Evolutionary conservation across 1,284 basidiomycete species (phyloP).

Genomic region (Lignosus rhinocerotis): DNA sequence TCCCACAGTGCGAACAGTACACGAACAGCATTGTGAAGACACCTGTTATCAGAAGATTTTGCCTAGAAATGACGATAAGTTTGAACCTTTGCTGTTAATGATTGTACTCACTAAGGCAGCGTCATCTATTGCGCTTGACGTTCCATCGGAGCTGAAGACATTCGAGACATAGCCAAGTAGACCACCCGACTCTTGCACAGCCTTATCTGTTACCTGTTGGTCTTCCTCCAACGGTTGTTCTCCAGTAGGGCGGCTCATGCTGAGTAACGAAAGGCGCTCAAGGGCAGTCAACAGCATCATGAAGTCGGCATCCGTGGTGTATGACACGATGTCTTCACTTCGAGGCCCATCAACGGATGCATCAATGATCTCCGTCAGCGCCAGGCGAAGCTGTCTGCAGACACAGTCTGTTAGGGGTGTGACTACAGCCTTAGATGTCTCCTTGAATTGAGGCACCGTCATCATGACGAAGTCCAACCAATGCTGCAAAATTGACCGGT

Average conservation of each 20-base stretch:
- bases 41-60: conserved; percentile 68
- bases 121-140: conserved; percentile 48
- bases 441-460: conserved; percentile 84
- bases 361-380: conserved; percentile 57
- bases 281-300: conserved; percentile 82
- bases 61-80: conserved; percentile 40
- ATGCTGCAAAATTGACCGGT: conserved; percentile 84
- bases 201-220: conserved; percentile 49
- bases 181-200: conserved; percentile 55
- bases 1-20: conserved; percentile 73
- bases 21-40: conserved; percentile 70
- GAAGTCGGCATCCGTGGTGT: conserved; percentile 80
- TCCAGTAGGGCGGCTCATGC: conserved; percentile 55
- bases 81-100: conserved; percentile 42
- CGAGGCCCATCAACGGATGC: conserved; percentile 39
- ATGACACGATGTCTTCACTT: conserved; percentile 42
- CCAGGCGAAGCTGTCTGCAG: conserved; percentile 69
- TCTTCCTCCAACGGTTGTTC: conserved; percentile 60
- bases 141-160: conserved; percentile 70
- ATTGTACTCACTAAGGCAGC: conserved; percentile 52
- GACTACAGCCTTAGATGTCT: conserved; percentile 66
- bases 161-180: conserved; percentile 81
- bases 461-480: conserved; percentile 97
- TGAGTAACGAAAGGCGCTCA: conserved; percentile 76
- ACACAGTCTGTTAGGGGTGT: conserved; percentile 81